Conservation (phyloP, 768 basidiomycete genomes). For the Grammothele lineata region DNA sequence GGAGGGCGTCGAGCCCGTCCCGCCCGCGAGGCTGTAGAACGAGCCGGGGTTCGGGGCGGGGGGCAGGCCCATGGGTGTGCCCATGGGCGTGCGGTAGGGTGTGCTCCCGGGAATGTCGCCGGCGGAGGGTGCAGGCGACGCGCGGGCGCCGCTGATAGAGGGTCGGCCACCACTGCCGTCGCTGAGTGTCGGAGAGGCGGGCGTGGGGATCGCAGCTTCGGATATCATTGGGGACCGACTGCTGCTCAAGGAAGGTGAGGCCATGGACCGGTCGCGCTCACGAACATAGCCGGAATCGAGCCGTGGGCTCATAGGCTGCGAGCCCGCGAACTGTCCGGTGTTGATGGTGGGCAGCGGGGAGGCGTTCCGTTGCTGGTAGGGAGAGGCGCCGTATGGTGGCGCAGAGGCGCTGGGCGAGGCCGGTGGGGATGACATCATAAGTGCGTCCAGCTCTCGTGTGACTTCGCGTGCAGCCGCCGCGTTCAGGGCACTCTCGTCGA, state of each 20-base stretch:
- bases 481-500: slow-evolving; percentile 35
- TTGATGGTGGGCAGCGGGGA: slow-evolving; percentile 35
- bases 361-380: neutral
- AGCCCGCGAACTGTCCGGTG: neutral
- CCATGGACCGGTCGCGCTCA: slow-evolving; percentile 15
- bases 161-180: slow-evolving; percentile 23
- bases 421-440: slow-evolving; percentile 37
- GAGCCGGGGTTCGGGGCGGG: slow-evolving; percentile 8
- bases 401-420: slow-evolving; percentile 17
- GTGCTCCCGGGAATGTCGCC: slow-evolving; percentile 14
- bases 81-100: slow-evolving; percentile 43
- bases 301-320: slow-evolving; percentile 6
- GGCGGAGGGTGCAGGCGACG: slow-evolving; percentile 19
- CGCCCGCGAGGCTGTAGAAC: slow-evolving; percentile 19
- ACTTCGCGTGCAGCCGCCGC: slow-evolving; percentile 69
- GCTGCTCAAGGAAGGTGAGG: slow-evolving; percentile 3
- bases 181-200: slow-evolving; percentile 3
- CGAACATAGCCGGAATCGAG: slow-evolving; percentile 11
- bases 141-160: slow-evolving; percentile 7
- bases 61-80: slow-evolving; percentile 35
- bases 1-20: slow-evolving; percentile 21
- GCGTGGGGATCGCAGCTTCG: slow-evolving; percentile 1
- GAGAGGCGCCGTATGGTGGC: neutral
- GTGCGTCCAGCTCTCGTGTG: slow-evolving; percentile 56
- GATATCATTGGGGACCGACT: neutral